Evolutionary conservation across 23 red algal species (phyloP).

Genomic region (Gracilaria vermiculophylla): DNA sequence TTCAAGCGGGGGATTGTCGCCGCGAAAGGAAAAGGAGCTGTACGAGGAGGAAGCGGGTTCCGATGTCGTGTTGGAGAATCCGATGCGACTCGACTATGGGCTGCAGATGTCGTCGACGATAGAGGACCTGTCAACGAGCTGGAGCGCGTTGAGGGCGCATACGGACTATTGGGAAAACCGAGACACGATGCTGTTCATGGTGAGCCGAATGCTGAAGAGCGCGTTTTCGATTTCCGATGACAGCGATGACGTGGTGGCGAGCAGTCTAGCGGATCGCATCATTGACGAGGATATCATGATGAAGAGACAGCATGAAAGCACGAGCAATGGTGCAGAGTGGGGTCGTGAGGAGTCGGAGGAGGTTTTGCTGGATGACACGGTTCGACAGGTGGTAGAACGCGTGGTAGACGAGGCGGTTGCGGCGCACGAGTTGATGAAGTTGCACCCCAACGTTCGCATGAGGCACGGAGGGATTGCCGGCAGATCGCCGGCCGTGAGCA

Average conservation of each 20-base stretch:
- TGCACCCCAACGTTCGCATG: constrained; percentile 35
- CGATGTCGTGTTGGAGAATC: background rate
- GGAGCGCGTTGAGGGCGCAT: constrained; percentile 77
- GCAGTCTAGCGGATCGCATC: constrained; percentile 1
- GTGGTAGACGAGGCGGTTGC: constrained; percentile 62
- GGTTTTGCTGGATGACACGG: constrained; percentile 23
- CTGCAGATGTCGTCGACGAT: constrained; percentile 74
- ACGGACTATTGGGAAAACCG: constrained; percentile 82
- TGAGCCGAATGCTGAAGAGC: constrained; percentile 58
- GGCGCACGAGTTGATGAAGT: constrained; percentile 43
- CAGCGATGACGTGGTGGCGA: background rate
- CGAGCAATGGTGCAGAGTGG: background rate
- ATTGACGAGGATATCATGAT: constrained; percentile 33
- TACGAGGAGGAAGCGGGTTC: background rate
- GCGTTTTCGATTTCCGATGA: constrained; percentile 34
- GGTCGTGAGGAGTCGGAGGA: background rate
- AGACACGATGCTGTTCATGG: constrained; percentile 70
- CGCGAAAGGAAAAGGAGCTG: background rate
- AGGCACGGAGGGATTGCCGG: constrained; percentile 28
- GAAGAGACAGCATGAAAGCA: background rate
- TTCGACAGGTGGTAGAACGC: constrained; percentile 35
- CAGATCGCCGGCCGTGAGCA: background rate
- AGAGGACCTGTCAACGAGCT: constrained; percentile 77
- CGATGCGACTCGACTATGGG: constrained; percentile 49
- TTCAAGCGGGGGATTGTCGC: background rate